Percentiles rank a stretch among this genome's conserved stretches.
Evolutionary conservation across 441 rosid genomes (phyloP).

Genomic region (Flueggea neowawraea): DNA sequence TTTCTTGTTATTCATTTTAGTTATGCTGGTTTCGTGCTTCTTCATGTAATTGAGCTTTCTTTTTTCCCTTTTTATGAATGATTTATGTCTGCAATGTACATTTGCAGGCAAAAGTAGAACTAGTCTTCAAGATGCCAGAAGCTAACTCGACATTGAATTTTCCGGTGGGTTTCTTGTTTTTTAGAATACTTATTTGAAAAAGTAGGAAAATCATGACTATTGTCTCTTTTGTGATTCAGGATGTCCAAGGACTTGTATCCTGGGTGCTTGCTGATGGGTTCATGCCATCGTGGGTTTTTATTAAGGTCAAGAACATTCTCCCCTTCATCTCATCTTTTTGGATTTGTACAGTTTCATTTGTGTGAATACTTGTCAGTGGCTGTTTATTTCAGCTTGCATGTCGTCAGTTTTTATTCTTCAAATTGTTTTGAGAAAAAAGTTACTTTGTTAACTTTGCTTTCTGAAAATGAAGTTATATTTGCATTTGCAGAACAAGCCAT

Average conservation of each 20-base stretch:
- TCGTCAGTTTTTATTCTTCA: too few species aligned
- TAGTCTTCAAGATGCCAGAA: conserved; percentile 65
- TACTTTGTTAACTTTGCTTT: neutral
- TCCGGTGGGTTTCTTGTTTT: conserved; percentile 40
- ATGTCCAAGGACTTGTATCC: conserved; percentile 91
- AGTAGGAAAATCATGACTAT: conserved; percentile 1
- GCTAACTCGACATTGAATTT: conserved; percentile 58
- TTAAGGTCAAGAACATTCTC: conserved; percentile 49
- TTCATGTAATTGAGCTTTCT: neutral
- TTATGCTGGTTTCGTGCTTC: neutral
- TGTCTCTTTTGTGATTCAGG: conserved; percentile 43
- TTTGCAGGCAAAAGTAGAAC: conserved; percentile 82
- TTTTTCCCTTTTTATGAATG: neutral
- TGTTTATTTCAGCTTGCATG: too few species aligned
- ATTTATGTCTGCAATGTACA: conserved; percentile 1
- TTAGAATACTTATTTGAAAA: conserved; percentile 1
- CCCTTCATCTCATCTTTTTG: neutral
- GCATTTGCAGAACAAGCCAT: conserved; percentile 81
- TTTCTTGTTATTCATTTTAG: neutral
- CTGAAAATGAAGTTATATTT: conserved; percentile 7
- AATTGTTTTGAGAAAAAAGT: too few species aligned
- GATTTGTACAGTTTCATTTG: too few species aligned
- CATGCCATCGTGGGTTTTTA: conserved; percentile 95
- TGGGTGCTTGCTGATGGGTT: conserved; percentile 95
- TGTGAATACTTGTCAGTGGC: too few species aligned